Evolutionary conservation across 1,284 basidiomycete species (phyloP).

Genomic region (Ustilago vetiveriae): DNA sequence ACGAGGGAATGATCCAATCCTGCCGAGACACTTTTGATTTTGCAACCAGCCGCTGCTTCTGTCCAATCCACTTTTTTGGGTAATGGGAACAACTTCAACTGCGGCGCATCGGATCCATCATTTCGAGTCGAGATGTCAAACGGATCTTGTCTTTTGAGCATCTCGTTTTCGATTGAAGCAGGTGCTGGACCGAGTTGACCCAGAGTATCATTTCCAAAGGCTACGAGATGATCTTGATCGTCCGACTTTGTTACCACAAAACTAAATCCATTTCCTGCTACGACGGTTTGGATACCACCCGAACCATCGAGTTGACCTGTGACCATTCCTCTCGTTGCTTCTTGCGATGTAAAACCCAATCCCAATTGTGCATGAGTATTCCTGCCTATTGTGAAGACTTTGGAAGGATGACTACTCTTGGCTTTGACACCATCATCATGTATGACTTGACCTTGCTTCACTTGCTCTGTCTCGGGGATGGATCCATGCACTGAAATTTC

Average conservation of each 20-base stretch:
- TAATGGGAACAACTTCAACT: conserved; percentile 20
- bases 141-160: conserved; percentile 8
- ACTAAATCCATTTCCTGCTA: conserved; percentile 16
- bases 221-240: background rate
- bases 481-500: background rate
- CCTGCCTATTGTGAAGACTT: conserved; percentile 30
- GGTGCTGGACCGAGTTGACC: conserved; percentile 27
- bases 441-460: background rate
- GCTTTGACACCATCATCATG: background rate
- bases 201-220: conserved; percentile 34
- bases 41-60: conserved; percentile 4
- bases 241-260: conserved; percentile 13
- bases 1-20: conserved; percentile 37
- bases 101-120: background rate
- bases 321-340: conserved; percentile 43
- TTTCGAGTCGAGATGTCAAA: conserved; percentile 16
- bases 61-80: conserved; percentile 2
- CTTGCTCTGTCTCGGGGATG: background rate
- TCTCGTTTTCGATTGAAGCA: background rate
- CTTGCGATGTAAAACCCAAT: conserved; percentile 33
- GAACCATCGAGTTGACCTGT: conserved; percentile 10
- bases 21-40: background rate
- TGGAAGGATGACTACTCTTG: background rate
- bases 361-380: conserved; percentile 45
- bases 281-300: conserved; percentile 5